Evolutionary conservation across 106 monocot species (phyloP), one percentile per base, ranked within the genome.

Genomic region (Phalaenopsis equestris): DNA sequence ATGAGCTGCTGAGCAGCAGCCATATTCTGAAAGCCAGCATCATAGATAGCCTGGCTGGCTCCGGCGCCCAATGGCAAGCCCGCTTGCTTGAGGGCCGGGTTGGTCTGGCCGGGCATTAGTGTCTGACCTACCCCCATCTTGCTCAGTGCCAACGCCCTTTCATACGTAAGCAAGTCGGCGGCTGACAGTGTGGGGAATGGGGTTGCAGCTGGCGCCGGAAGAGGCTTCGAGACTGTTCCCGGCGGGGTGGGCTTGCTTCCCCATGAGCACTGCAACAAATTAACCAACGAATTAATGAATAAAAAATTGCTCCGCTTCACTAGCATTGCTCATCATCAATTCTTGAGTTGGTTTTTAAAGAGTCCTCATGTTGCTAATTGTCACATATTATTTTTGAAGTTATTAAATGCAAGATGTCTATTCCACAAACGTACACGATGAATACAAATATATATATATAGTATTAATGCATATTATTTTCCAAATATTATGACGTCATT

Each of bases 201-300:
- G 18, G 68, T 61, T 42, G 88, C 87, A 5, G 80, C 47, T 48
- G 93, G 93, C 8, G 89, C 87, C 0, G 88, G 92, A 3, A 91
- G 85, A 18, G 93, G 91, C 6, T 57, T 83, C 0, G 91, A 89
- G 65, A 57, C 43, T 1, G 85, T 82, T 37, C 93, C 93, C 1
- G 86, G 89, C 43, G 91, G 91, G 24, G 93, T 94, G 1, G 93
- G 93, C 41, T 94, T 94, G 78, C 83, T 94, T 61, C 93, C 93
- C 93, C 93, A 94, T 6, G 89, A 94, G 67, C 93, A 94, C 93
- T 94, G 87, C 67, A 89, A 58, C n/a, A 23, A 77, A 75, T 10
- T 38, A 61, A 61, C 12, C 67, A 89, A 58, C n/a, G 17, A 77
- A 75, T 10, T 38, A 61, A 61, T 2, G 39, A 23, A 61, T 23